Conservation (phyloP, 176 grass and related monocot genomes). For the Triticum monococcum region DNA sequence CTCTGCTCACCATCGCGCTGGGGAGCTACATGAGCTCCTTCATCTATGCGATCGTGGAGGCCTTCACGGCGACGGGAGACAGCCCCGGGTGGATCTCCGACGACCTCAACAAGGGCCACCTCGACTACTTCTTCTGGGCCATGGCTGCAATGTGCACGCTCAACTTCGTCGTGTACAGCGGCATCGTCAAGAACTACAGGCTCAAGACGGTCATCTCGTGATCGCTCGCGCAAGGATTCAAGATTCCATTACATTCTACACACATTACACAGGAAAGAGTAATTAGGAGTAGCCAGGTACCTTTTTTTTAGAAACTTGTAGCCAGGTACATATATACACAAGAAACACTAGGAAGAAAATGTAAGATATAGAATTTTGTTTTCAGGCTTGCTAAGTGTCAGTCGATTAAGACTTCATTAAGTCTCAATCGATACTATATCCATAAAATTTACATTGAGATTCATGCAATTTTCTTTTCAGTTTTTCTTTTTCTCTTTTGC, state of each 20-base stretch:
- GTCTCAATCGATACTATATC: too few species aligned
- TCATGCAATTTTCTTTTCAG: too few species aligned
- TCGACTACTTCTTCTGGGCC: slow-evolving; percentile 79
- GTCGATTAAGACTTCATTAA: too few species aligned
- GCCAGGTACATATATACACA: too few species aligned
- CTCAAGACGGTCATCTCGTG: slow-evolving; percentile 55
- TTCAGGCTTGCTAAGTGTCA: too few species aligned
- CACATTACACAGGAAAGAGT: too few species aligned
- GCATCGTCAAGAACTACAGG: slow-evolving; percentile 64
- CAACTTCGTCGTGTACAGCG: slow-evolving; percentile 61
- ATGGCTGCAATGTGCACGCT: slow-evolving; percentile 56
- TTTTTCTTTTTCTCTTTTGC: too few species aligned
- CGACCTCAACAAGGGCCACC: slow-evolving; percentile 70
- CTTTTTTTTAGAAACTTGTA: too few species aligned
- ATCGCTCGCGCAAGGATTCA: background rate
- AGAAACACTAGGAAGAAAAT: too few species aligned
- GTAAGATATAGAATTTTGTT: too few species aligned
- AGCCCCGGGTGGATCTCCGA: slow-evolving; percentile 75
- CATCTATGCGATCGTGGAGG: slow-evolving; percentile 54
- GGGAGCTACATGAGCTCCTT: slow-evolving; percentile 83
- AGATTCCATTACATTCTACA: background rate
- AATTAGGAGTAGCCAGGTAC: too few species aligned
- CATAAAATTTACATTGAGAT: too few species aligned
- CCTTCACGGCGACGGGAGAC: slow-evolving; percentile 33
- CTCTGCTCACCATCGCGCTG: slow-evolving; percentile 65